Percentiles rank a stretch among this genome's conserved stretches.
Evolutionary conservation across 345 rosid species (phyloP).

Genomic region (Linum lewisii): DNA sequence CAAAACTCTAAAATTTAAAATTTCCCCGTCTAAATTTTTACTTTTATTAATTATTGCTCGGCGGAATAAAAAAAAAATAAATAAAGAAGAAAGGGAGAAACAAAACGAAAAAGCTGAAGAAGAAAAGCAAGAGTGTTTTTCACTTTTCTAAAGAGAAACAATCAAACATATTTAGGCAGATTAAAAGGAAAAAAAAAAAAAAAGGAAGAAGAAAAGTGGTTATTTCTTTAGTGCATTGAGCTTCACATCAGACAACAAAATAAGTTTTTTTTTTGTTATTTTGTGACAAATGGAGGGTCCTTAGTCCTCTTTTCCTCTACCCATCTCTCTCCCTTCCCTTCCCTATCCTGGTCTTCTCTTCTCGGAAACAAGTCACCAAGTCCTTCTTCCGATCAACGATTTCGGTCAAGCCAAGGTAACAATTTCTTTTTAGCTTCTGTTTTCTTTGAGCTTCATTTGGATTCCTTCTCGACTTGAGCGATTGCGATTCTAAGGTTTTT

Average conservation of each 20-base stretch:
- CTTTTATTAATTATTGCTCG: not conserved
- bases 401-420: not conserved
- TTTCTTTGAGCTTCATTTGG: not conserved
- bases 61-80: not conserved
- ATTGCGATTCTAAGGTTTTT: too few relatives aligned
- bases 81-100: too few relatives aligned
- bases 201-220: not conserved
- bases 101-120: not conserved
- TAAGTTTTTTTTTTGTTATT: conserved; percentile 22
- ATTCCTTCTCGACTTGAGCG: too few relatives aligned
- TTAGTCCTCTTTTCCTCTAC: conserved; percentile 10
- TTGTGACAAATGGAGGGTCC: conserved; percentile 26
- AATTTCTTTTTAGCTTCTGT: not conserved
- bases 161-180: too few relatives aligned
- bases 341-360: conserved; percentile 9
- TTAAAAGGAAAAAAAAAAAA: not conserved
- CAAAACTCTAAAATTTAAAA: too few relatives aligned
- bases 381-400: not conserved
- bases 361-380: conserved; percentile 14
- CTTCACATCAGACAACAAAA: conserved; percentile 40
- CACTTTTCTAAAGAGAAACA: too few relatives aligned
- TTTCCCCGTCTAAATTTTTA: too few relatives aligned
- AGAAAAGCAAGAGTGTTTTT: not conserved
- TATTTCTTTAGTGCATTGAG: conserved; percentile 38
- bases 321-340: conserved; percentile 2